Evolutionary conservation across 106 monocot genomes (phyloP), one percentile per base, ranked within the genome.

Genomic region (Chionographis japonica): DNA sequence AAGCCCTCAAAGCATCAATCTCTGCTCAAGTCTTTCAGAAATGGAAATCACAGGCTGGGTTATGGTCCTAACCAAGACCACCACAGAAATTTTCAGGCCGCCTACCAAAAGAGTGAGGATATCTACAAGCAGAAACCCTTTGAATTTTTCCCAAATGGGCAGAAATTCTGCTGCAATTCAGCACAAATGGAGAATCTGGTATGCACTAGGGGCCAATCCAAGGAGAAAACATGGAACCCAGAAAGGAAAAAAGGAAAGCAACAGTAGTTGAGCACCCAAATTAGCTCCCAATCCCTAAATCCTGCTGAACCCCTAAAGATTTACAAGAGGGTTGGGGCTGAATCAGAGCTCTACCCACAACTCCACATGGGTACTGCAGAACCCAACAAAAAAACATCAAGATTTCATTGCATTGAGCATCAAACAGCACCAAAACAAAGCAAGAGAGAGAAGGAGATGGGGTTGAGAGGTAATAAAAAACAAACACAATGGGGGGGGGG

Each of bases 21-120:
- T 52, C 9, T 37, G 53, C 54, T 14, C 12, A 19, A 27, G 18
- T 52, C 37, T 37, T 39, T 6, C 15, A 40, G 38, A 61, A 61
- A 39, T 52, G 35, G 52, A 54, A 73, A 54, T 63, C 40, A 17
- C 42, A 40, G 15, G 9, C 40, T 40, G 62, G 41, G 61, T 62
- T 16, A 42, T 62, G 41, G 16, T 62, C 41, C 16, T 14, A 6
- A 3, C 46, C 46, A 40, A 43, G 62, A 62, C 38, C 13, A 43
- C n/a, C 2, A 4, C 42, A 43, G 42, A 62, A 40, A 13, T 42
- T 43, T 39, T 62, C 62, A n/a, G 62, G 42, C 38, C 39, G 20
- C 1, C 50, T 52, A 60, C 51, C 20, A 52, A 39, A 58, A 46
- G 59, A 60, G 74, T 74, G 46, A 16, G 38, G 16, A 38, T 54